Evolutionary conservation across 2,329 filamentous ascomycete genomes (phyloP).

Genomic region (Apiospora marii): DNA sequence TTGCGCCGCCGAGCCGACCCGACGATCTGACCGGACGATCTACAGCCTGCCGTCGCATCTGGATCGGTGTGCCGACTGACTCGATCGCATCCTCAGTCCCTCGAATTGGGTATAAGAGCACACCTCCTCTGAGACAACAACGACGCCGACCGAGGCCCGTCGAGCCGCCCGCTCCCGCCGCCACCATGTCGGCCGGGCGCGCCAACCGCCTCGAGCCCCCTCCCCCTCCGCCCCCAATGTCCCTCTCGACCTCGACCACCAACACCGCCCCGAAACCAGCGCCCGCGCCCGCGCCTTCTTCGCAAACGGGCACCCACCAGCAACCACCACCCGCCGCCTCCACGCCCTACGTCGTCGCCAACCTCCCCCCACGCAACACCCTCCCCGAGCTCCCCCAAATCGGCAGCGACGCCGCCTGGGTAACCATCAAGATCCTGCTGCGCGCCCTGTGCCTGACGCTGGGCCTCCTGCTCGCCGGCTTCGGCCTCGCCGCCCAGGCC

Average conservation of each 20-base stretch:
- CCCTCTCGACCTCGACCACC: neutral
- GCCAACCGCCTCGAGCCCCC: neutral
- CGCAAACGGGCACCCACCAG: too few species aligned
- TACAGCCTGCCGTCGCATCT: neutral
- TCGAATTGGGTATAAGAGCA: neutral
- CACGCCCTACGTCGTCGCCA: neutral
- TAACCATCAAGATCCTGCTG: constrained; percentile 35
- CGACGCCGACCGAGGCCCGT: neutral
- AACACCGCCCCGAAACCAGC: neutral
- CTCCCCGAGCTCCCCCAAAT: constrained; percentile 31
- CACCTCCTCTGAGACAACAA: neutral
- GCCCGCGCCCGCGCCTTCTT: neutral
- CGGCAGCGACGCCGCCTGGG: constrained; percentile 34
- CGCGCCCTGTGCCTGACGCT: constrained; percentile 30
- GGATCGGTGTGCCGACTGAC: neutral
- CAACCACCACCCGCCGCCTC: neutral
- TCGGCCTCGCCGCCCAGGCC: constrained; percentile 23
- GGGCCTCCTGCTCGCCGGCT: constrained; percentile 26
- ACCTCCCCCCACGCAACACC: neutral
- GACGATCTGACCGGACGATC: too few species aligned
- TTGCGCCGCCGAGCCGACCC: neutral
- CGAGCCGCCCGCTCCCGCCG: neutral
- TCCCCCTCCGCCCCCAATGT: neutral
- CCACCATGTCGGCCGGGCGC: constrained; percentile 5
- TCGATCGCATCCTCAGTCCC: neutral